These are phyloP conservation scores for Colletotrichum liriopes DNA, from an alignment of 2,329 filamentous ascomycete species.

Conservation along the genomic window DNA sequence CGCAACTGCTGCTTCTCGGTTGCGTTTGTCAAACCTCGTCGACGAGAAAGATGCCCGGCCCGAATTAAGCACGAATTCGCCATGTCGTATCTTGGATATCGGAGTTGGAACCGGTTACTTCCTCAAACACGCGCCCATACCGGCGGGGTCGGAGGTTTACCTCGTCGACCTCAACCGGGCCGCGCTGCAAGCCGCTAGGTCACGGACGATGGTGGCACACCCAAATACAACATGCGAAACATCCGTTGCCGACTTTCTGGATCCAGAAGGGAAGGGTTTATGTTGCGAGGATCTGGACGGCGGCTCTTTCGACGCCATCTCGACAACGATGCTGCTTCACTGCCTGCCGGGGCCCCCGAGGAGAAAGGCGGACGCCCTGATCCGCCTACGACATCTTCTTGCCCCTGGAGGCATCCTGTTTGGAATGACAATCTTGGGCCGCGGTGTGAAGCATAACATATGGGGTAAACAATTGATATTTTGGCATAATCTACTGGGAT, in stretches of 20 bases:
- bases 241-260: slow-evolving; percentile 27
- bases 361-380: slow-evolving; percentile 42
- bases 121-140: slow-evolving; percentile 32
- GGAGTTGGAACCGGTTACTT: slow-evolving; percentile 58
- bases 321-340: slow-evolving; percentile 45
- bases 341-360: slow-evolving; percentile 46
- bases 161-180: slow-evolving; percentile 26
- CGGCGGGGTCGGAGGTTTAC: neutral
- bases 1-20: slow-evolving; percentile 49
- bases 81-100: slow-evolving; percentile 54
- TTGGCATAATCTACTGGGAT: slow-evolving; percentile 25
- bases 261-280: neutral
- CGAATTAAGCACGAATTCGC: neutral
- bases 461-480: slow-evolving; percentile 26
- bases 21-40: slow-evolving; percentile 45
- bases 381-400: slow-evolving; percentile 40
- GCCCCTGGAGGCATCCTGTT: slow-evolving; percentile 45
- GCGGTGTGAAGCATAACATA: slow-evolving; percentile 17
- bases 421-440: slow-evolving; percentile 47
- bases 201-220: slow-evolving; percentile 19
- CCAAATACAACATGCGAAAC: slow-evolving; percentile 23
- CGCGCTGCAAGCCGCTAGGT: slow-evolving; percentile 17
- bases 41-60: neutral
- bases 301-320: slow-evolving; percentile 23
- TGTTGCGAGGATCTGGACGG: slow-evolving; percentile 11